Evolutionary conservation across 108 stramenopile species (phyloP).

Genomic region (Cyclotella choctawhatcheeana): DNA sequence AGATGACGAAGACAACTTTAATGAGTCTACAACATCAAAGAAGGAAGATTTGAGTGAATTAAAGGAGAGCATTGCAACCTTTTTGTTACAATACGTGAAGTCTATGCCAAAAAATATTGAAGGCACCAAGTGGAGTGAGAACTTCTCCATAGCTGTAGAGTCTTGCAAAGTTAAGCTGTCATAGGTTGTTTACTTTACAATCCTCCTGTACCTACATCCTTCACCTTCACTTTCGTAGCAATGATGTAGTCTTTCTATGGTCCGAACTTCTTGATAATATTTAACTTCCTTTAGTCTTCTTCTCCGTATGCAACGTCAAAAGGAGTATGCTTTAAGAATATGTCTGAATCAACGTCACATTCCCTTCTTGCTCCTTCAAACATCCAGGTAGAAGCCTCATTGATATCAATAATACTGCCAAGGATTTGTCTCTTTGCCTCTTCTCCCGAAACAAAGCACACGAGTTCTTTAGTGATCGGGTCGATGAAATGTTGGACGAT

Average conservation of each 20-base stretch:
- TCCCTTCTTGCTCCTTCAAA: constrained; percentile 34
- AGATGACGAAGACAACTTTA: constrained; percentile 40
- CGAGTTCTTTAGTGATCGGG: constrained; percentile 46
- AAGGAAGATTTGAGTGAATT: constrained; percentile 57
- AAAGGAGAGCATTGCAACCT: constrained; percentile 72
- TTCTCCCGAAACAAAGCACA: constrained; percentile 48
- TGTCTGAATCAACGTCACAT: constrained; percentile 34
- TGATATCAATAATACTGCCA: constrained; percentile 28
- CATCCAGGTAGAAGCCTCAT: constrained; percentile 57
- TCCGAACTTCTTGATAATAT: no score
- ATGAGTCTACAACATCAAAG: constrained; percentile 30
- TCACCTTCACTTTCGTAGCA: no score
- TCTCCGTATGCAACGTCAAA: constrained; percentile 36
- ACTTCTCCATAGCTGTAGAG: constrained; percentile 79
- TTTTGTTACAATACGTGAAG: constrained; percentile 83
- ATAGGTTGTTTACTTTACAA: no score
- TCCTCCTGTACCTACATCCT: no score
- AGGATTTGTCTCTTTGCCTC: constrained; percentile 22
- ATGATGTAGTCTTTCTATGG: no score
- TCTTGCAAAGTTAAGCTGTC: constrained; percentile 62
- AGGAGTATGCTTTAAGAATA: constrained; percentile 33
- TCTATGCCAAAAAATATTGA: constrained; percentile 83
- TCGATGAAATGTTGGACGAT: constrained; percentile 54
- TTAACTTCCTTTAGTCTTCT: no score
- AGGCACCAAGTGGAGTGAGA: constrained; percentile 70